These are phyloP conservation scores for Aspergillus carlsbadensis DNA, from an alignment of 495 filamentous ascomycete genomes.

Conservation along the genomic window DNA sequence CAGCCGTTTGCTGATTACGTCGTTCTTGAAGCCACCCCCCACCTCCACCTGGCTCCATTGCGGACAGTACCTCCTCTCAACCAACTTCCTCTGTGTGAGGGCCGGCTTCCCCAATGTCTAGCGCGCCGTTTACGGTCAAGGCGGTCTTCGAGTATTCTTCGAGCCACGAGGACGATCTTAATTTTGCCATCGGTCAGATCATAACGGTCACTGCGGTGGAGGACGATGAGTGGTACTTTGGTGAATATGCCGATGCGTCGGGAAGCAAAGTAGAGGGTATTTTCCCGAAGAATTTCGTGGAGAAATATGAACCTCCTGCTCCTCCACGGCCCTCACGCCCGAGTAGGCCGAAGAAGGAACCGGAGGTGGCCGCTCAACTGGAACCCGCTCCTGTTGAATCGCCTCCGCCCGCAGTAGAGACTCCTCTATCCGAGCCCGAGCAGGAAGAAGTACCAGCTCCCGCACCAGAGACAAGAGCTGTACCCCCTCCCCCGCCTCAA, in stretches of 20 bases:
- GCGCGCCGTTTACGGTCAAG: slow-evolving; percentile 86
- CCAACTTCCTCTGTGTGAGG: slow-evolving; percentile 24
- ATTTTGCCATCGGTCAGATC: slow-evolving; percentile 79
- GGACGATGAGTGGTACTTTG: slow-evolving; percentile 92
- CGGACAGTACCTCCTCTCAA: slow-evolving; percentile 15
- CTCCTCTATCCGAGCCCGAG: slow-evolving; percentile 35
- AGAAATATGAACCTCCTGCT: slow-evolving; percentile 86
- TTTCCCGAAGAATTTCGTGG: slow-evolving; percentile 96
- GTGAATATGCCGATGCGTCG: slow-evolving; percentile 76
- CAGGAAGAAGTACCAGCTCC: slow-evolving; percentile 27
- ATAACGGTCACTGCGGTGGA: slow-evolving; percentile 92
- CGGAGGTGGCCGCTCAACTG: slow-evolving; percentile 35
- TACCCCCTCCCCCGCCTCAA: slow-evolving; percentile 42
- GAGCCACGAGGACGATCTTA: slow-evolving; percentile 89
- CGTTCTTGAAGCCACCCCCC: not conserved
- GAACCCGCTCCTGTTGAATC: slow-evolving; percentile 41
- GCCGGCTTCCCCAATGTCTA: slow-evolving; percentile 61
- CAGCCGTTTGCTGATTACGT: slow-evolving; percentile 5
- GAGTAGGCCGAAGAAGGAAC: slow-evolving; percentile 71
- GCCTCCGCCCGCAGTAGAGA: slow-evolving; percentile 27
- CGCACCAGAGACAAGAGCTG: slow-evolving; percentile 27
- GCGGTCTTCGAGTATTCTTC: slow-evolving; percentile 92
- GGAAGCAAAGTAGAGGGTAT: slow-evolving; percentile 81
- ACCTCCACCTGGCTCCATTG: slow-evolving; percentile 15
- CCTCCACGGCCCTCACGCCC: slow-evolving; percentile 79